These are phyloP conservation scores for Neurospora sp. DNA, from an alignment of 495 filamentous ascomycete genomes.

Conservation along the genomic window DNA sequence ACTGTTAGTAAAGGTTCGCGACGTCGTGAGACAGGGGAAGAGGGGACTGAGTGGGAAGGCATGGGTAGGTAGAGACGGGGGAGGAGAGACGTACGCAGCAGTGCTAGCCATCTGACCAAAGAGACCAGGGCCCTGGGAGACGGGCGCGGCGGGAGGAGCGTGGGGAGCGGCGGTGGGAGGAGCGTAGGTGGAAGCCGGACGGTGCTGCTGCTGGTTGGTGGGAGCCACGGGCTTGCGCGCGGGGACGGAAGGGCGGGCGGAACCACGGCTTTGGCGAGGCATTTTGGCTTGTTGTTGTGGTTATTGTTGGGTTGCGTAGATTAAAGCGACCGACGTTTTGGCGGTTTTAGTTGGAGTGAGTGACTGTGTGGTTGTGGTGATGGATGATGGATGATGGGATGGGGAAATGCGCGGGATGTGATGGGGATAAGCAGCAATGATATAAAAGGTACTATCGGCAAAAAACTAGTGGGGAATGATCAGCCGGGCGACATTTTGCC, in stretches of 20 bases:
- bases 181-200: constrained; percentile 56
- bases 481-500: background rate
- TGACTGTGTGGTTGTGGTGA: background rate
- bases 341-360: background rate
- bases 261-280: constrained; percentile 68
- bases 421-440: background rate
- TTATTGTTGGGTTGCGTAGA: background rate
- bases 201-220: constrained; percentile 51
- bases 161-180: constrained; percentile 37
- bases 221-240: constrained; percentile 45
- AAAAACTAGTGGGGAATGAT: background rate
- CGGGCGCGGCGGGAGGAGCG: constrained; percentile 34
- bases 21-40: no score
- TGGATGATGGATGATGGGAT: background rate
- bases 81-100: constrained; percentile 53
- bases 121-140: constrained; percentile 57
- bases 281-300: constrained; percentile 37
- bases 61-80: no score
- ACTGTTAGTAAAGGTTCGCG: constrained; percentile 7
- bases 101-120: constrained; percentile 83
- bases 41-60: no score
- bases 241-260: constrained; percentile 60
- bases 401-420: background rate
- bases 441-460: background rate
- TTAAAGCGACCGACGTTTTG: constrained; percentile 2